These are phyloP conservation scores for Penicillium dipodomyicola DNA, from an alignment of 495 filamentous ascomycete genomes.

Conservation along the genomic window DNA sequence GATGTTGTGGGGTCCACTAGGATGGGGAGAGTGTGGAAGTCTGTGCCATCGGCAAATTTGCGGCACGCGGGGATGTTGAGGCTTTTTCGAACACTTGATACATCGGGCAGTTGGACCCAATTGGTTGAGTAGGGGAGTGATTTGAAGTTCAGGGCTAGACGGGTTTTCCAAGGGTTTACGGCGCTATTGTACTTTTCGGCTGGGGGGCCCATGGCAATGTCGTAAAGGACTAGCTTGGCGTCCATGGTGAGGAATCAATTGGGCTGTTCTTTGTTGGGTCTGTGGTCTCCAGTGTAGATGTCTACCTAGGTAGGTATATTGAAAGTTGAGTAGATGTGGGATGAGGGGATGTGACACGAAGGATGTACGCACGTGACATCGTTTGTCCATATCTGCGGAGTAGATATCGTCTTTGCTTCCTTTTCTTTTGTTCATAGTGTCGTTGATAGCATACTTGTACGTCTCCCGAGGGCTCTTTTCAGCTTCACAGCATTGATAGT, in stretches of 20 bases:
- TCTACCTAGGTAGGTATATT: not conserved
- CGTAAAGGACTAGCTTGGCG: slow-evolving; percentile 50
- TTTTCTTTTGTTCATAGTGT: no score
- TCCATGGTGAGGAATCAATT: not conserved
- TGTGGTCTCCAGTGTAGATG: not conserved
- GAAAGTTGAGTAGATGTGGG: no score
- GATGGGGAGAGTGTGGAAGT: slow-evolving; percentile 60
- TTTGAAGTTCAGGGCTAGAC: slow-evolving; percentile 61
- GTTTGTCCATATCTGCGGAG: no score
- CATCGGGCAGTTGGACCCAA: slow-evolving; percentile 52
- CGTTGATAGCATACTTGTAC: no score
- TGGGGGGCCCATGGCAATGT: slow-evolving; percentile 50
- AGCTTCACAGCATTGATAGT: no score
- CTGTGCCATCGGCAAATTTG: slow-evolving; percentile 54
- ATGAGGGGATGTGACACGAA: no score
- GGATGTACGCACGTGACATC: no score
- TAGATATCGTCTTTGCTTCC: no score
- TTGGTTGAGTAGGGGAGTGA: slow-evolving; percentile 47
- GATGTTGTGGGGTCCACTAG: slow-evolving; percentile 47
- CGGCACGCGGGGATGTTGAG: slow-evolving; percentile 48
- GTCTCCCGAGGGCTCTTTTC: no score
- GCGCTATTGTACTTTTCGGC: slow-evolving; percentile 32
- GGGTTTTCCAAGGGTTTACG: slow-evolving; percentile 61
- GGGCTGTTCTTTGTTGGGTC: not conserved
- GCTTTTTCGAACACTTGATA: slow-evolving; percentile 42